Base-by-base conservation (phyloP, 768 basidiomycete genomes). In the Sarcodon aspratus region DNA sequence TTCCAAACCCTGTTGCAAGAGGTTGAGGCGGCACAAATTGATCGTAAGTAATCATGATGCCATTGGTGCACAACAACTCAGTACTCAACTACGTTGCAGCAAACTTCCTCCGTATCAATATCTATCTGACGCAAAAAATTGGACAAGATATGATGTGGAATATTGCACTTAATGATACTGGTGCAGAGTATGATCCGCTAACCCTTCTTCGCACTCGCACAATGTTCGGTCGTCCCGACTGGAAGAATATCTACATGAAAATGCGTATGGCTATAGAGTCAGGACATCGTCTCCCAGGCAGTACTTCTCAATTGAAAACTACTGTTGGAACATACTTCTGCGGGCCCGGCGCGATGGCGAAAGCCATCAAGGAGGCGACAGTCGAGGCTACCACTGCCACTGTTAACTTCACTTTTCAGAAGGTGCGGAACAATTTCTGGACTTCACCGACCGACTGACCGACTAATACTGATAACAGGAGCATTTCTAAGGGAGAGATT, bases 271-370 rank as follows among this genome's bases (percentile, higher is more conserved):
- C 84, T 3, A 88, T 97, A 57, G 88, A 94, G 62, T 63, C 68
- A 15, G 92, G 91, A 17, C 79, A 76, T 50, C 95, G 93, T 63
- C 69, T 94, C 38, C 80, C 86, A 13, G 88, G 89, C 35, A 73
- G 75, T 55, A 85, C 79, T 51, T 75, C 83, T 6, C 85, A 88
- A 57, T 66, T 92, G 48, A 88, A 80, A 67, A 91, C 85, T 44
- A 86, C 76, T 62, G 84, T 97, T 54, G 86, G 80, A 34, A 88
- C 89, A 10, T 92, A 89, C 68, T 93, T 90, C 72, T 93, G 91
- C 59, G 91, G 91, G 32, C 89, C 92, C 18, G 74, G 74, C 48
- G 71, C 62, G 15, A 72, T 96, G 38, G 87, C 86, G 17, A 85
- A 83, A 59, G 68, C 77, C 10, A 80, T 96, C 66, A 84, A 84